Conservation (phyloP, 345 rosid species). For the Firmiana major region DNA sequence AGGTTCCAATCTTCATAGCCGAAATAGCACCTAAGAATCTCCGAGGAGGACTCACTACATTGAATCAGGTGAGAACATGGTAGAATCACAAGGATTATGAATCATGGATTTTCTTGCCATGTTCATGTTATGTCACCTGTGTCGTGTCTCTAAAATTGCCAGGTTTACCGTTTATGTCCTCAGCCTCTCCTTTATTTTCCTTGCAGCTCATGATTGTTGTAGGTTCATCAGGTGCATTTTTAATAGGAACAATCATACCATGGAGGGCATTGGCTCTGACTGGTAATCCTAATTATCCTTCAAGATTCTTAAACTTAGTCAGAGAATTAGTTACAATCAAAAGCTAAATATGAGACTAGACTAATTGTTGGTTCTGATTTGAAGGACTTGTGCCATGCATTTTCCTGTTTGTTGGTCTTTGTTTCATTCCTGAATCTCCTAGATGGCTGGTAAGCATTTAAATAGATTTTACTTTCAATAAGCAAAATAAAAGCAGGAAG, state of each 20-base stretch:
- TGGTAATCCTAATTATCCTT: conserved; percentile 37
- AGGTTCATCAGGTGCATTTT: conserved; percentile 63
- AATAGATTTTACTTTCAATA: background rate
- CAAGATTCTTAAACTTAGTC: background rate
- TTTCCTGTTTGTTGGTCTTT: conserved; percentile 60
- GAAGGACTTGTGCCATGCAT: conserved; percentile 75
- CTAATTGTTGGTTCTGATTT: conserved; percentile 19
- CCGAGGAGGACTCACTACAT: conserved; percentile 81
- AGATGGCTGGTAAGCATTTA: conserved; percentile 76
- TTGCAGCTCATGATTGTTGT: conserved; percentile 75
- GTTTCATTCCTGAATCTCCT: conserved; percentile 81
- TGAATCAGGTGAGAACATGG: conserved; percentile 49
- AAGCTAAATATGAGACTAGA: background rate
- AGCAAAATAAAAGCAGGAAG: background rate
- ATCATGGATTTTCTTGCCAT: background rate
- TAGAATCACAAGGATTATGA: too few relatives aligned
- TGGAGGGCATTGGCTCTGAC: conserved; percentile 84
- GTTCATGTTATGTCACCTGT: too few relatives aligned
- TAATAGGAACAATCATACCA: conserved; percentile 58
- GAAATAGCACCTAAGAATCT: conserved; percentile 93
- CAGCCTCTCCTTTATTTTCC: background rate
- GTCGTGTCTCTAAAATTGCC: too few relatives aligned
- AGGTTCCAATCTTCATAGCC: conserved; percentile 86
- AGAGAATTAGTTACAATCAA: background rate
- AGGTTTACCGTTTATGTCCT: background rate